Base-by-base conservation (phyloP, 2,329 filamentous ascomycete species). In the Pseudophaeomoniella oleicola region DNA sequence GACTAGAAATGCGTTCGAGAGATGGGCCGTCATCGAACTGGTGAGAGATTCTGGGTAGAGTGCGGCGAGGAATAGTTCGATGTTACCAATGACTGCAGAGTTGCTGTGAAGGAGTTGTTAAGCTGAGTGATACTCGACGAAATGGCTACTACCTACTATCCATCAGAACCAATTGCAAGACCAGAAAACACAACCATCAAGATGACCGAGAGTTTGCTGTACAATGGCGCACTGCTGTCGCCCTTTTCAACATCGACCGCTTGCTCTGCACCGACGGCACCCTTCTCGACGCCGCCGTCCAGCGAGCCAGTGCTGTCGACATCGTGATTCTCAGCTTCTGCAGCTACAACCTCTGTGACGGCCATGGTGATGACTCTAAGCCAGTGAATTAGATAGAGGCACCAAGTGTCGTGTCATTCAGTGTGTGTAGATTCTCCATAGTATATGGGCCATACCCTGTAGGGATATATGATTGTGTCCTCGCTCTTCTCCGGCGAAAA, bases 1-100 rank as follows among this genome's bases (percentile, higher is more conserved):
- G 35, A 73, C 63, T 4, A 72, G 56, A 41, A 67, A 69, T 2
- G 69, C 62, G 44, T 75, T 73, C 30, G 65, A 67, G 3, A 75
- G 60, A 4, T 69, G 58, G 2, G 63, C 58, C 46, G 67, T 66
- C 46, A 69, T 65, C 9, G 55, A 48, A 5, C 42, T 39, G 1
- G 51, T 53, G 44, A 56, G 49, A 32, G 41, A 46, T 12, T 55
- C 39, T 18, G 48, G 48, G 45, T 58, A 58, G 44, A 59, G 45
- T 12, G 46, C 45, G 0, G 49, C 45, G 32, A 60, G 56, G 4
- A 60, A 38, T 9, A 53, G 50, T 37, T 56, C 49, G 55, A 59
- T 59, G 36, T 27, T 58, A 58, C 2, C 54, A 36, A 50, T 45
- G 46, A 34, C 10, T 5, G 6, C 5, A 16, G 12, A 9, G 39